phyloP scores from a whole-genome alignment of 805 yeast species.

The Candida easanensis region DNA sequence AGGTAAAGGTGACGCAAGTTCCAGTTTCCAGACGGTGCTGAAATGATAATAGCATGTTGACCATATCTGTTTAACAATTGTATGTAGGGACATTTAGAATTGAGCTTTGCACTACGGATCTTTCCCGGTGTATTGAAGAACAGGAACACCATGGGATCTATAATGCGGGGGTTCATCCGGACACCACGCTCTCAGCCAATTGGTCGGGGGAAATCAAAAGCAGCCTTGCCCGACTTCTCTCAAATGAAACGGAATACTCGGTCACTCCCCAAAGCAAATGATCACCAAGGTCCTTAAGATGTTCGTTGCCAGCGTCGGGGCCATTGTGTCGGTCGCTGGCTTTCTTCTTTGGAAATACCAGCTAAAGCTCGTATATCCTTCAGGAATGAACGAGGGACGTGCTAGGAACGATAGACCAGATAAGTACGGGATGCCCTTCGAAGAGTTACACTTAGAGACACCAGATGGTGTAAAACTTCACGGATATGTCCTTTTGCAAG shows the following conservation, averaged over 20 bases:
- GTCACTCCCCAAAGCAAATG: background rate
- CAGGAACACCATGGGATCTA: too few species aligned
- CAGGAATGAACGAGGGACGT: constrained; percentile 73
- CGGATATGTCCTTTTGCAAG: constrained; percentile 58
- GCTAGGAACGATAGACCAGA: constrained; percentile 75
- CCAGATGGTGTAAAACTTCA: constrained; percentile 68
- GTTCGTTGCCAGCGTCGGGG: constrained; percentile 40
- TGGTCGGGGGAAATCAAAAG: too few species aligned
- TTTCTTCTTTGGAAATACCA: constrained; percentile 62
- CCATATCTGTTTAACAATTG: too few species aligned
- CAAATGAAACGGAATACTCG: too few species aligned
- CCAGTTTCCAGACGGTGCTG: constrained; percentile 26
- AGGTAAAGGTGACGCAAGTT: constrained; percentile 27
- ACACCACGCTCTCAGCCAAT: too few species aligned
- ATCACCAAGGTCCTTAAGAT: constrained; percentile 28
- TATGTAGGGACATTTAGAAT: too few species aligned
- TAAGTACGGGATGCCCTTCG: constrained; percentile 61
- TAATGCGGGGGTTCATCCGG: too few species aligned
- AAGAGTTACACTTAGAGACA: constrained; percentile 58
- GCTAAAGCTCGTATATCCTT: constrained; percentile 74
- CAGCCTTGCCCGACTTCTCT: too few species aligned
- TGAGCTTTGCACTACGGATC: too few species aligned
- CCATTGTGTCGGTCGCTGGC: constrained; percentile 44
- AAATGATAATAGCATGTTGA: too few species aligned
- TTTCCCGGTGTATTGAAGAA: too few species aligned